Conservation (phyloP, 495 filamentous ascomycete genomes). For the Copromyces sp. region DNA sequence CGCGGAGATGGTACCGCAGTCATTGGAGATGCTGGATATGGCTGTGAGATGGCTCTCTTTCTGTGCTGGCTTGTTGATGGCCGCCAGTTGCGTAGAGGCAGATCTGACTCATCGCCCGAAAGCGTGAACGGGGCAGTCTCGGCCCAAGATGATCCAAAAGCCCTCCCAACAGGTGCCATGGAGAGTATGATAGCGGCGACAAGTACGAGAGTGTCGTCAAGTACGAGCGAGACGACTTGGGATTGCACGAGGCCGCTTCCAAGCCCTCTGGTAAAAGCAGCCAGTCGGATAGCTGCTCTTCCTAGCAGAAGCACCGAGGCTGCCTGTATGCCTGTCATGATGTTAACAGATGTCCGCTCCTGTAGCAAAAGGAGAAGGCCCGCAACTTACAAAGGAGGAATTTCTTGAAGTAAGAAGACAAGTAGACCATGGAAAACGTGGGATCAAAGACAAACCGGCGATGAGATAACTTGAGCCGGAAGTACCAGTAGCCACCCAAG, state of each 20-base stretch:
- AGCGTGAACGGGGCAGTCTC: slow-evolving; percentile 16
- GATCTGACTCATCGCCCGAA: neutral
- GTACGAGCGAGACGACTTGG: slow-evolving; percentile 18
- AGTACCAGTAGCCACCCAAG: slow-evolving; percentile 22
- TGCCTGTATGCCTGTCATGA: slow-evolving; percentile 15
- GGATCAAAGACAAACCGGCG: slow-evolving; percentile 24
- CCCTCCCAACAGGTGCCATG: slow-evolving; percentile 12
- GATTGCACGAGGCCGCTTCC: slow-evolving; percentile 16
- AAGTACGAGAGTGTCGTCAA: slow-evolving; percentile 31
- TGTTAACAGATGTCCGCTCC: slow-evolving; percentile 3
- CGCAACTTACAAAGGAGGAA: slow-evolving; percentile 26
- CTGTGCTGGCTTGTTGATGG: neutral
- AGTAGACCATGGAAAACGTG: slow-evolving; percentile 22
- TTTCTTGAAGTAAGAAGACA: slow-evolving; percentile 21
- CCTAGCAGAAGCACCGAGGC: slow-evolving; percentile 22
- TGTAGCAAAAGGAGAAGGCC: neutral
- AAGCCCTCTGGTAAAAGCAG: slow-evolving; percentile 22
- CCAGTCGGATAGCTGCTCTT: slow-evolving; percentile 24
- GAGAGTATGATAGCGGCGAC: slow-evolving; percentile 21
- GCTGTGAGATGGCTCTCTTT: slow-evolving; percentile 6
- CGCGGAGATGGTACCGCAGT: neutral
- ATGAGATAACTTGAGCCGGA: slow-evolving; percentile 18
- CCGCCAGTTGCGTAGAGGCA: neutral
- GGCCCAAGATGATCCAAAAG: slow-evolving; percentile 22
- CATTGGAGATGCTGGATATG: slow-evolving; percentile 1